phyloP scores from a whole-genome alignment of 106 monocot species.

The Xerophyta viscosa region DNA sequence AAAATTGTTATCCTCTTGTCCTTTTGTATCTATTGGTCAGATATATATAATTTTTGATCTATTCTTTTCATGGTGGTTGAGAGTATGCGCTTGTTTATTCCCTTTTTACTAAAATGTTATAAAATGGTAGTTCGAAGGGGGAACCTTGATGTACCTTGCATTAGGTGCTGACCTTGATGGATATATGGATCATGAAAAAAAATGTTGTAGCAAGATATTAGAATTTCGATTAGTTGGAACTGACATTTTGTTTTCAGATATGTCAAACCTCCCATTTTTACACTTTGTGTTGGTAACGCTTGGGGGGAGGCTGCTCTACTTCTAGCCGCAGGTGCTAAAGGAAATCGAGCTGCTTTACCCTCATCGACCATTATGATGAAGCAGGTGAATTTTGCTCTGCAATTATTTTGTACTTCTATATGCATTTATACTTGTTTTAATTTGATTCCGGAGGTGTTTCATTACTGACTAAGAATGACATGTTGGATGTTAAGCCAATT shows the following conservation, averaged over 20 bases:
- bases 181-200: no score
- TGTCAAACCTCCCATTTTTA: constrained; percentile 82
- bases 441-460: background rate
- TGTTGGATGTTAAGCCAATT: constrained; percentile 72
- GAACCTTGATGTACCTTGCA: no score
- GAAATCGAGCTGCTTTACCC: constrained; percentile 90
- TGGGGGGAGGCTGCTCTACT: constrained; percentile 97
- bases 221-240: no score
- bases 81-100: no score
- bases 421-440: background rate
- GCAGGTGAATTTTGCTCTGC: constrained; percentile 36
- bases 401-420: background rate
- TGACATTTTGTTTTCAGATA: constrained; percentile 39
- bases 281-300: constrained; percentile 97
- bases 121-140: no score
- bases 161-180: no score
- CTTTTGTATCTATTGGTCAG: no score
- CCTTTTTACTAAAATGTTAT: no score
- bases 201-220: no score
- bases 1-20: no score
- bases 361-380: constrained; percentile 97
- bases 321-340: constrained; percentile 86
- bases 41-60: no score
- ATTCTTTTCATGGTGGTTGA: no score
- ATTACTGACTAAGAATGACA: background rate